Evolutionary conservation across 225 moss, liverwort and hornwort species (phyloP), one percentile per base, ranked within the genome.

Genomic region (Anthoceros angustus): DNA sequence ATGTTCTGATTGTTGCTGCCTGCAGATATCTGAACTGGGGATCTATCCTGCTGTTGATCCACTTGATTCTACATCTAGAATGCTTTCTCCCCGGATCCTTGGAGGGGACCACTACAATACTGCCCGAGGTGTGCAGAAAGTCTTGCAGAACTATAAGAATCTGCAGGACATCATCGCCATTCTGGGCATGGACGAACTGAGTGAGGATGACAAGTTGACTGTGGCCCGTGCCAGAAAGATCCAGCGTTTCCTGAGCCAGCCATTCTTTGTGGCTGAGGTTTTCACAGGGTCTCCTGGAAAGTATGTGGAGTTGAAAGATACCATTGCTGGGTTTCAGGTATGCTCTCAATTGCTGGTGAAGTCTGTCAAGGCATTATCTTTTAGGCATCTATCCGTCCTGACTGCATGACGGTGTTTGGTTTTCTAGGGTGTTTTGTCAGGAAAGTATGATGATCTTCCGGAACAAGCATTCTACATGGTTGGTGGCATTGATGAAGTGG

Each of bases 11-110:
- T 20, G 2, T 50, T 73, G 72, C 20, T 20, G 21, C 12, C 25
- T 75, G 66, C 80, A 77, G 85, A 93, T 93, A 63, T 93, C 93
- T 45, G 93, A 93, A 74, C 32, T 93, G 66, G 93, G 93, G 66
- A 93, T 93, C 64, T 93, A 93, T 68, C 93, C 89, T 60, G 93
- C 89, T n/a, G 93, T 93, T 66, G 93, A 93, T 81, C 93, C 93
- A 25, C 68, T 93, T 73, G 93, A 89, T 78, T 93, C 89, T 9
- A 89, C 93, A 0, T 93, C 93, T 25, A 85, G 89, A 8, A 93
- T 93, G 87, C 79, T 93, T 48, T 93, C 93, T 43, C 85, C 93
- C 55, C 89, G 89, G 63, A 74, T 89, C 70, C 66, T 93, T 75
- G 89, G 93, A 72, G 84, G 87, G 0, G 93, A 93, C 42, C 93